A percentile compares a stretch with the other conserved stretches of the same genome.
phyloP scores from a whole-genome alignment of 805 yeast genomes.

The Metschnikowia aberdeeniae region DNA sequence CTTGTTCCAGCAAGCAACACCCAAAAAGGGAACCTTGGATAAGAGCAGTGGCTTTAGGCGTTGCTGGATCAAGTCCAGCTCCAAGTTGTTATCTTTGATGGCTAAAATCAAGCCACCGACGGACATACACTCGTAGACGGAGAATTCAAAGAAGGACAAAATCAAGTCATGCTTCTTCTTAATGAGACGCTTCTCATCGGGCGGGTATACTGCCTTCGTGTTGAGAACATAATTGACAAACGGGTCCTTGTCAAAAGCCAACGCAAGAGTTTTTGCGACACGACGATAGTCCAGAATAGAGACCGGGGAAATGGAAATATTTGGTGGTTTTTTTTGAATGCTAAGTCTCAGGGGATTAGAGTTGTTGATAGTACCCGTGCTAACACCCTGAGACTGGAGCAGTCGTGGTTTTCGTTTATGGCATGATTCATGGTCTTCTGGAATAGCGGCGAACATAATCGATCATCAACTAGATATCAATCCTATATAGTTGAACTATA shows the following conservation, averaged over 20 bases:
- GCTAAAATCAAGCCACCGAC: constrained; percentile 49
- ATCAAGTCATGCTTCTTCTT: constrained; percentile 42
- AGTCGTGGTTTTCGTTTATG: constrained; percentile 35
- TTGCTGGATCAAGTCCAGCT: constrained; percentile 23
- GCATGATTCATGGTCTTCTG: constrained; percentile 32
- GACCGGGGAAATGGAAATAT: constrained; percentile 18
- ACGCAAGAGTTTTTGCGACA: constrained; percentile 50
- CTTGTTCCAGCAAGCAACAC: constrained; percentile 48
- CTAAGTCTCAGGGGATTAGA: constrained; percentile 25
- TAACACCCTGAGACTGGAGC: constrained; percentile 33
- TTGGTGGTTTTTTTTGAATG: constrained; percentile 11
- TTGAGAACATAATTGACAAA: constrained; percentile 48
- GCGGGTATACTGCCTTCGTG: constrained; percentile 18
- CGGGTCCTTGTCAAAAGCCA: constrained; percentile 53
- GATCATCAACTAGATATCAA: constrained; percentile 12
- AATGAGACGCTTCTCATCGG: constrained; percentile 14
- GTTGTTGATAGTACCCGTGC: constrained; percentile 18
- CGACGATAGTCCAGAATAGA: constrained; percentile 43
- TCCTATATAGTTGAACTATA: constrained; percentile 3
- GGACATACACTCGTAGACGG: constrained; percentile 48
- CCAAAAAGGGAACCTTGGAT: constrained; percentile 42
- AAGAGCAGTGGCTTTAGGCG: constrained; percentile 24
- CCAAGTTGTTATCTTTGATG: constrained; percentile 47
- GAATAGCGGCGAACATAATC: constrained; percentile 21
- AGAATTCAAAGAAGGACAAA: constrained; percentile 49